Evolutionary conservation across 768 basidiomycete species (phyloP).

Genomic region (Naematelia aurantialba): DNA sequence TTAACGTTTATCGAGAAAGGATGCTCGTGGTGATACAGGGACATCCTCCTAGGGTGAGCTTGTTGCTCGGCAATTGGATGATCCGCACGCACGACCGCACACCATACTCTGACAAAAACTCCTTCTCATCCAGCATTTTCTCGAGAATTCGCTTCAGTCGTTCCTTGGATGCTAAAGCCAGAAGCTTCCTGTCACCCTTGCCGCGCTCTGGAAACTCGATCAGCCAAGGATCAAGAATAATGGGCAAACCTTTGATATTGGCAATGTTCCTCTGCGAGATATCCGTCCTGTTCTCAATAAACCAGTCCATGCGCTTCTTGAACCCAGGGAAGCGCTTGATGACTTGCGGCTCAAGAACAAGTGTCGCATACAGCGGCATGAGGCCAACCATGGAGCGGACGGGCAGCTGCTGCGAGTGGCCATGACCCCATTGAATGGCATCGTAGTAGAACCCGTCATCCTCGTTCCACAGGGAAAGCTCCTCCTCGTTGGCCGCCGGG

Average conservation of each 20-base stretch:
- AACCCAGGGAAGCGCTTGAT: constrained; percentile 93
- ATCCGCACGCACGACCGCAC: constrained; percentile 75
- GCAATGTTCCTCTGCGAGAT: constrained; percentile 90
- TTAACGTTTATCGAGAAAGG: constrained; percentile 96
- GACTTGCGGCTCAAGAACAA: constrained; percentile 83
- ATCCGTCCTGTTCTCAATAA: constrained; percentile 85
- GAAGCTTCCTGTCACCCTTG: constrained; percentile 75
- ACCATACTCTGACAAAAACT: constrained; percentile 93
- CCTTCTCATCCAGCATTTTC: constrained; percentile 95
- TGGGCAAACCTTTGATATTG: constrained; percentile 65
- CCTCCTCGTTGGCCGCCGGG: constrained; percentile 65
- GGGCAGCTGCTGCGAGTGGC: constrained; percentile 82
- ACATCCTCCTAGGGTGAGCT: constrained; percentile 58
- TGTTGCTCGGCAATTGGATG: not conserved
- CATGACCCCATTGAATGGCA: constrained; percentile 79
- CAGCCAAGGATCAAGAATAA: constrained; percentile 61
- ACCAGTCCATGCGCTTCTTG: constrained; percentile 99
- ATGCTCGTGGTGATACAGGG: constrained; percentile 80
- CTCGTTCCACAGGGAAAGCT: constrained; percentile 88
- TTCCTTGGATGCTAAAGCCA: constrained; percentile 89
- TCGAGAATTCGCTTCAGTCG: constrained; percentile 79
- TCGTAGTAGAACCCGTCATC: constrained; percentile 98
- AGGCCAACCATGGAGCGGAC: constrained; percentile 94
- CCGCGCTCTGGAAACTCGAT: constrained; percentile 75
- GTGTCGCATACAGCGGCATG: constrained; percentile 90